Base-by-base conservation (phyloP, 2,329 filamentous ascomycete species). In the Arachnomyces sp. region DNA sequence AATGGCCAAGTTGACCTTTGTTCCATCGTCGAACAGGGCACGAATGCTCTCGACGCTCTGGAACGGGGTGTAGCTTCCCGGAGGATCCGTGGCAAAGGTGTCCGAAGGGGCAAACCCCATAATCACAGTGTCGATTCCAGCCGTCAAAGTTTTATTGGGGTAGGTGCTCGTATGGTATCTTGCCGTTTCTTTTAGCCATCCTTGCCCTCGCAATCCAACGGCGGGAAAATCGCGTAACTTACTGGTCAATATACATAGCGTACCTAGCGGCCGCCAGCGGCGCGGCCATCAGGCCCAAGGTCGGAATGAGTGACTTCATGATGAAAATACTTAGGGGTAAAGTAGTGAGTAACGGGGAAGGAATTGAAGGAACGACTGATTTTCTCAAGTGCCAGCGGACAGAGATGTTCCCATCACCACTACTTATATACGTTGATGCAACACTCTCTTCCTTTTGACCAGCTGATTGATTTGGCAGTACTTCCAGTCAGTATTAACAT, bases 1-100 rank as follows among this genome's bases (percentile, higher is more conserved):
- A 46, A 88, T 77, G 14, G 84, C 82, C 29, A 87, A 71, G 65
- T 82, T 73, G 15, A 87, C 61, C 49, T 82, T 80, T 14, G 80
- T 79, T 17, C 66, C 67, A 0, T 70, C 55, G 9, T 67, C 55
- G 40, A 78, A 82, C 14, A 75, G 63, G 17, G 62, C 60, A 13
- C 77, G 72, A 33, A 78, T 65, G 3, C 70, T 66, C 1, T 60
- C 53, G 2, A 80, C 58, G 1, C 69, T 55, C 56, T 73, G 69
- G 49, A 78, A 80, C 0, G 78, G 76, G 38, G 65, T 63, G 49
- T 71, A 77, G 0, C 59, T 50, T 14, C 62, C 63, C 1, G 64
- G 47, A 0, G 61, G 65, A 35, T 67, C 59, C 9, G 61, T 62
- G 44, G 69, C 71, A 56, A 78, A 78, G 7, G 66, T 52, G 2